phyloP scores from a whole-genome alignment of 352 stramenopile species.

The Achlya hypogyna region DNA sequence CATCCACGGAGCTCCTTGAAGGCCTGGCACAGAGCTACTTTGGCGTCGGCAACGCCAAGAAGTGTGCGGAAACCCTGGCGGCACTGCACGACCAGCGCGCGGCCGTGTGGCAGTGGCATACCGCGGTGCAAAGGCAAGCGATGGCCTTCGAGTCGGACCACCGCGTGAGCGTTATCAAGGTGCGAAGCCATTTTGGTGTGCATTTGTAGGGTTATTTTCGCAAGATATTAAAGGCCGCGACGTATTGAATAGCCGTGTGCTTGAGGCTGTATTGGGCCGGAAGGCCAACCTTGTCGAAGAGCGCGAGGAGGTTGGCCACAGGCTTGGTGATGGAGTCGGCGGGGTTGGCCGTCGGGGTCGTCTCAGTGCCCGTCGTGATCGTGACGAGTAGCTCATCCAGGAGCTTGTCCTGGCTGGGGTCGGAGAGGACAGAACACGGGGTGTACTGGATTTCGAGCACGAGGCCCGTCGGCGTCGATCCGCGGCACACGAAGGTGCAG shows the following conservation, averaged over 20 bases:
- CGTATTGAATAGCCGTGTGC: slow-evolving; percentile 81
- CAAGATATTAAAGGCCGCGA: slow-evolving; percentile 79
- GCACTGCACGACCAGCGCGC: background rate
- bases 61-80: background rate
- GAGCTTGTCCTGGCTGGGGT: slow-evolving; percentile 39
- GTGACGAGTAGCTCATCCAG: slow-evolving; percentile 70
- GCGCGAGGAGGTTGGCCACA: slow-evolving; percentile 44
- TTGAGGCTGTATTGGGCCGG: slow-evolving; percentile 70
- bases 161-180: background rate
- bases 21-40: background rate
- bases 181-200: background rate
- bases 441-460: slow-evolving; percentile 80
- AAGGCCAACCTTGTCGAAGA: slow-evolving; percentile 74
- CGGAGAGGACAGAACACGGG: slow-evolving; percentile 42
- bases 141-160: background rate
- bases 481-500: slow-evolving; percentile 81
- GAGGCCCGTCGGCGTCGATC: slow-evolving; percentile 67
- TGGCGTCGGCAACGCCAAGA: background rate
- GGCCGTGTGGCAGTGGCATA: background rate
- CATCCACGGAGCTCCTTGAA: background rate
- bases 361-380: slow-evolving; percentile 55
- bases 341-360: slow-evolving; percentile 11
- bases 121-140: background rate
- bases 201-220: slow-evolving; percentile 40
- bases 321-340: slow-evolving; percentile 50